phyloP scores from a whole-genome alignment of 2,329 filamentous ascomycete genomes.

The Acrocalymma vagum region DNA sequence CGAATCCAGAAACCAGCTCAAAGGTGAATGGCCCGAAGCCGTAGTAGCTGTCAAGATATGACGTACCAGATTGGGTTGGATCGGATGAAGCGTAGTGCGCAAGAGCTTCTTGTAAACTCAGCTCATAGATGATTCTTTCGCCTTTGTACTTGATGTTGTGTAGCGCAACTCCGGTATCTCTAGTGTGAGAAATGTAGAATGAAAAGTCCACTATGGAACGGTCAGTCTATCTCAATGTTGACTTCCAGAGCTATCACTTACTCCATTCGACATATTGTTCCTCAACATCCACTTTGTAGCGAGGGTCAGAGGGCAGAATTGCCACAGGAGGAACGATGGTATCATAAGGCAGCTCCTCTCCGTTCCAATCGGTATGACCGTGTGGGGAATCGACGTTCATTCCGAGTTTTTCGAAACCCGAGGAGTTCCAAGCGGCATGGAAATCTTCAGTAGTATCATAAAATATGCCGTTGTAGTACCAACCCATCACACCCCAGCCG shows the following conservation, averaged over 20 bases:
- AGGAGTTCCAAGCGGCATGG: constrained; percentile 51
- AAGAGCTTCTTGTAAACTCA: constrained; percentile 60
- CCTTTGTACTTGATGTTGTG: constrained; percentile 62
- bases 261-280: constrained; percentile 58
- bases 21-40: constrained; percentile 56
- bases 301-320: constrained; percentile 51
- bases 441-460: constrained; percentile 60
- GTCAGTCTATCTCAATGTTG: too few relatives aligned
- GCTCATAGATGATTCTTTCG: constrained; percentile 61
- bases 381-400: constrained; percentile 58
- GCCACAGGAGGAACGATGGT: constrained; percentile 62
- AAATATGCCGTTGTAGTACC: constrained; percentile 63
- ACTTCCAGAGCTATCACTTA: too few relatives aligned
- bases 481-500: constrained; percentile 60
- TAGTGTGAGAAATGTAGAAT: constrained; percentile 61
- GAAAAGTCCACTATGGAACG: constrained; percentile 60
- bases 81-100: constrained; percentile 58
- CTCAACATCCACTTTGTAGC: constrained; percentile 53
- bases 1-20: constrained; percentile 57
- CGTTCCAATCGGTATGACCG: constrained; percentile 51
- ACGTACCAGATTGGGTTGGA: constrained; percentile 53
- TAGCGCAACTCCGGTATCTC: constrained; percentile 57
- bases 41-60: constrained; percentile 60
- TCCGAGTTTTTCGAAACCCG: constrained; percentile 55
- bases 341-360: constrained; percentile 52